phyloP scores from a whole-genome alignment of 352 stramenopile genomes.

The Phytophthora multivora region DNA sequence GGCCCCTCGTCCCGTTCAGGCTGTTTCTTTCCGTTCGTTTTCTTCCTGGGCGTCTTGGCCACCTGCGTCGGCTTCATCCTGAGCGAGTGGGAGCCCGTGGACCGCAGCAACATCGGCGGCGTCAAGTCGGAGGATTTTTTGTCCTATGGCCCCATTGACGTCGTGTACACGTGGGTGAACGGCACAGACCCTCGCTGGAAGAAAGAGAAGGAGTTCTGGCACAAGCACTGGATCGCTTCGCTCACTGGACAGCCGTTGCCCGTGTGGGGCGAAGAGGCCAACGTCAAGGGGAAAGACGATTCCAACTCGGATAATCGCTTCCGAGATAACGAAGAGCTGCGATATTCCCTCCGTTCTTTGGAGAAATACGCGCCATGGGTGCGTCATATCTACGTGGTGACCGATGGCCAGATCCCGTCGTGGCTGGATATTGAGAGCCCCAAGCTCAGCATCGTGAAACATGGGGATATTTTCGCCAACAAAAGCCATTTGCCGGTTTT shows the following conservation, averaged over 20 bases:
- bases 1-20: not conserved
- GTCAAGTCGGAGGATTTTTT: conserved; percentile 60
- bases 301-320: conserved; percentile 92
- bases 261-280: conserved; percentile 46
- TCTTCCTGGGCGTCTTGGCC: conserved; percentile 17
- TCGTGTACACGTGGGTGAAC: conserved; percentile 98
- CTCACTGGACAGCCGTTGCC: conserved; percentile 79
- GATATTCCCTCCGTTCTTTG: conserved; percentile 92
- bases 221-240: conserved; percentile 88
- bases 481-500: conserved; percentile 92
- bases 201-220: conserved; percentile 86
- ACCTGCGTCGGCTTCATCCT: conserved; percentile 15
- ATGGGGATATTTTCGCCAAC: conserved; percentile 92
- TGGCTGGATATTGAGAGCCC: conserved; percentile 91
- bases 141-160: conserved; percentile 90
- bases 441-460: conserved; percentile 87
- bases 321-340: conserved; percentile 94
- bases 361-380: conserved; percentile 96
- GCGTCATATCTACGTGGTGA: conserved; percentile 94
- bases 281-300: conserved; percentile 68
- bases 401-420: conserved; percentile 93
- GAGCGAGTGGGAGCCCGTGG: conserved; percentile 16
- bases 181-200: conserved; percentile 94
- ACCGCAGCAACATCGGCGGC: conserved; percentile 70
- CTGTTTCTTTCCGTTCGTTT: conserved; percentile 2